phyloP scores from a whole-genome alignment of 106 monocot genomes.

The Apostasia shenzhenica region DNA sequence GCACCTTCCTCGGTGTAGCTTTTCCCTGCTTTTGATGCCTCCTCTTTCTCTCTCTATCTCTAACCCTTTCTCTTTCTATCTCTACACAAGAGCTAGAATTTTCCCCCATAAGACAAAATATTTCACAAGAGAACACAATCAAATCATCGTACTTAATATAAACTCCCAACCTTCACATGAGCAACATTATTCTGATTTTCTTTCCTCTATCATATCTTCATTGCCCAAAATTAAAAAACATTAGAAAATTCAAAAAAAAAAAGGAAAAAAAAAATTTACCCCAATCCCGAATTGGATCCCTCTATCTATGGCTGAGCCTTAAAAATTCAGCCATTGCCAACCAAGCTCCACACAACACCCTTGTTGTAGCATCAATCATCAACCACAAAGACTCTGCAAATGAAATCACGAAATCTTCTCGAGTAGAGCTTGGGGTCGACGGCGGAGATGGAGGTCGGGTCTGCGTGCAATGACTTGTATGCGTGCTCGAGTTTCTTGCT shows the following conservation, averaged over 20 bases:
- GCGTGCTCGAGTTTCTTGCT: conserved; percentile 48
- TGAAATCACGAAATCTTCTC: conserved; percentile 48
- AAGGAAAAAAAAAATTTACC: neutral
- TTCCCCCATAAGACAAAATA: no score
- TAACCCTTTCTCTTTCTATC: no score
- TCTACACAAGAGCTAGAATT: no score
- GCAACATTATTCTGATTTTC: neutral
- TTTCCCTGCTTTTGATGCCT: neutral
- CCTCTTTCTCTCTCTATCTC: neutral
- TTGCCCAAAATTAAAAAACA: neutral
- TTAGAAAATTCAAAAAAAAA: no score
- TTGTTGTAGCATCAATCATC: conserved; percentile 3
- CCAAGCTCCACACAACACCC: neutral
- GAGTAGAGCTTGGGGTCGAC: conserved; percentile 60
- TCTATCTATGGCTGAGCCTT: neutral
- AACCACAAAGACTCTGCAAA: conserved; percentile 34
- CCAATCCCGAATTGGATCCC: neutral
- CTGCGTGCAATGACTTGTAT: conserved; percentile 49
- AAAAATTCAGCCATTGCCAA: neutral
- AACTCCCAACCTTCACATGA: neutral
- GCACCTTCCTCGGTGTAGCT: neutral
- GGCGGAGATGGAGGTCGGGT: conserved; percentile 50
- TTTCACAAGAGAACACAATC: neutral
- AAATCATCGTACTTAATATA: neutral
- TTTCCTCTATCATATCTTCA: neutral